Base-by-base conservation (phyloP, 2,329 filamentous ascomycete genomes). In the Bipolaris zeicola region DNA sequence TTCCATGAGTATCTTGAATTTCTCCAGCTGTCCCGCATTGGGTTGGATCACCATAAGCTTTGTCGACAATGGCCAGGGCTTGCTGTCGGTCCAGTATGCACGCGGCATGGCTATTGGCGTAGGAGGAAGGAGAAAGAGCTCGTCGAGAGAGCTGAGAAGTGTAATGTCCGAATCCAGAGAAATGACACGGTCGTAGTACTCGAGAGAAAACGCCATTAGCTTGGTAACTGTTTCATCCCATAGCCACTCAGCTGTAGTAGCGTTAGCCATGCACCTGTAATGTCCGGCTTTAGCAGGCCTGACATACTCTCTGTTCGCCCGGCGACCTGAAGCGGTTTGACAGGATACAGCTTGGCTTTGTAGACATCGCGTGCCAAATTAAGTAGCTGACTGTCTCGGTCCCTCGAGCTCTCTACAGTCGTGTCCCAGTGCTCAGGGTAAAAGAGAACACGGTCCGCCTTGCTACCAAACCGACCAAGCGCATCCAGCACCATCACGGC, bases 201-300 rank as follows among this genome's bases (percentile, higher is more conserved):
- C 85, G 50, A 89, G 85, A 56, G 87, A 87, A 69, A 90, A 91
- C 2, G 87, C 86, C 18, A 89, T 80, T 33, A 90, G 81, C 69
- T 91, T 91, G 20, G 87, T 88, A 64, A 86, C 86, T 2, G 84
- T 86, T 34, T 84, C 82, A 54, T 85, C 83, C 87, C 86, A 89
- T 1, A 85, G 69, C 63, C 66, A 74, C 16, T 58, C 62, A 48
- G 69, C 73, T 76, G 66, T 62, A 61, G 60, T 52, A 53, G 38
- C 24, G 60, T 68, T 57, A 69, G 61, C 50, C 36, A 38, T 55
- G 39, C 55, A 49, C 50, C 52, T 60, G 48, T 37, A 42, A 31
- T 44, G 53, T 55, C 48, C 56, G n/a, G 37, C 39, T 39, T 22
- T 52, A 42, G 49, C 44, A 45, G 37, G 42, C 43, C 58, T 55